phyloP scores from a whole-genome alignment of 192 early-diverging fungal species.

The Podila minutissima region DNA sequence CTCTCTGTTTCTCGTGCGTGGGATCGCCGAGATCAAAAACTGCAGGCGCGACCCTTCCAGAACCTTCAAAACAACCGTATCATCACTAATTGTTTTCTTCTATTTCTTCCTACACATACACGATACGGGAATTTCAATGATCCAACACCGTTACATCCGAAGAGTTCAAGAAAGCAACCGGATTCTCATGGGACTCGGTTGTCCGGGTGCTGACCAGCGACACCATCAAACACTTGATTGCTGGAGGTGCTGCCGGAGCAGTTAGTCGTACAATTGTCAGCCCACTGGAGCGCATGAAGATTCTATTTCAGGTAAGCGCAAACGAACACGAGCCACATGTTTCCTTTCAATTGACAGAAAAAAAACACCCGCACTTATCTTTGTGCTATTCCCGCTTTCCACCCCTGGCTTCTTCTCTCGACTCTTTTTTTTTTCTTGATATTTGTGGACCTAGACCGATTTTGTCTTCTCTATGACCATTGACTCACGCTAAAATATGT shows the following conservation, averaged over 20 bases:
- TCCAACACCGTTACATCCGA: no score
- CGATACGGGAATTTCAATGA: no score
- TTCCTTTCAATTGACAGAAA: background rate
- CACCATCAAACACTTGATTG: slow-evolving; percentile 78
- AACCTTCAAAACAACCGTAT: no score
- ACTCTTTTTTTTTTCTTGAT: background rate
- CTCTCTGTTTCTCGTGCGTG: no score
- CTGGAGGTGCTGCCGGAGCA: slow-evolving; percentile 81
- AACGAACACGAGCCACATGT: background rate
- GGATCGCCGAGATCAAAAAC: no score
- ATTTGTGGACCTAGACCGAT: background rate
- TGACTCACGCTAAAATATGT: background rate
- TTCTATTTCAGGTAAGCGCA: slow-evolving; percentile 77
- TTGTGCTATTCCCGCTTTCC: no score
- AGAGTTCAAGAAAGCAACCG: background rate
- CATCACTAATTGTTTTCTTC: background rate
- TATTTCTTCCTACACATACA: background rate
- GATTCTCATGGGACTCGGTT: slow-evolving; percentile 5
- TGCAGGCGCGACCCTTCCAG: no score
- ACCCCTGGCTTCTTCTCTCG: background rate
- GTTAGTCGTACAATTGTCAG: slow-evolving; percentile 83
- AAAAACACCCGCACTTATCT: no score
- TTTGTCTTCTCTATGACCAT: no score
- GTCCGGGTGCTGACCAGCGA: slow-evolving; percentile 54
- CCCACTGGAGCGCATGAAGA: slow-evolving; percentile 87